Evolutionary conservation across 192 early-diverging fungal genomes (phyloP).

Genomic region (Backusella sp.): DNA sequence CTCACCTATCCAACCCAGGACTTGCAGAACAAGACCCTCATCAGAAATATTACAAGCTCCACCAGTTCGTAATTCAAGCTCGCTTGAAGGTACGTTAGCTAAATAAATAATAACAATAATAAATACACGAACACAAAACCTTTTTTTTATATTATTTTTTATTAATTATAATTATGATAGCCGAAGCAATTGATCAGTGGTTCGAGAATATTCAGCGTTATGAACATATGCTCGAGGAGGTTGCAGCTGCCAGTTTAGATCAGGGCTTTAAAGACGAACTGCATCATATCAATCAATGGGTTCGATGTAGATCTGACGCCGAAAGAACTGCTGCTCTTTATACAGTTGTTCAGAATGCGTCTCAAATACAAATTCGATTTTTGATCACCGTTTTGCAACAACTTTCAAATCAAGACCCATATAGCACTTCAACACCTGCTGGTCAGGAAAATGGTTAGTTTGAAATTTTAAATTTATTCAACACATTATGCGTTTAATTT

Average conservation of each 20-base stretch:
- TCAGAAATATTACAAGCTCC: conserved; percentile 29
- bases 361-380: conserved; percentile 91
- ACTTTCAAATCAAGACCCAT: conserved; percentile 82
- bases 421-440: conserved; percentile 49
- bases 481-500: background rate
- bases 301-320: conserved; percentile 82
- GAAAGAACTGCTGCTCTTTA: conserved; percentile 94
- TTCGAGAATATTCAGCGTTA: conserved; percentile 91
- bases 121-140: background rate
- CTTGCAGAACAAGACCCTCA: conserved; percentile 12
- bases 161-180: conserved; percentile 7
- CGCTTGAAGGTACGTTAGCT: conserved; percentile 9
- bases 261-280: conserved; percentile 88
- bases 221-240: conserved; percentile 89
- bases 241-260: conserved; percentile 79
- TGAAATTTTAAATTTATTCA: background rate
- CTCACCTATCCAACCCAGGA: background rate
- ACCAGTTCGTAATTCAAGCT: conserved; percentile 1
- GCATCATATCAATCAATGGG: conserved; percentile 93
- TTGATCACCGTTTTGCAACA: conserved; percentile 93
- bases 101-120: background rate
- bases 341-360: conserved; percentile 86
- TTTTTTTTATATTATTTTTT: background rate
- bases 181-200: conserved; percentile 83
- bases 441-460: conserved; percentile 49